Base-by-base conservation (phyloP, 345 rosid species). In the Euphorbia pulcherrima region DNA sequence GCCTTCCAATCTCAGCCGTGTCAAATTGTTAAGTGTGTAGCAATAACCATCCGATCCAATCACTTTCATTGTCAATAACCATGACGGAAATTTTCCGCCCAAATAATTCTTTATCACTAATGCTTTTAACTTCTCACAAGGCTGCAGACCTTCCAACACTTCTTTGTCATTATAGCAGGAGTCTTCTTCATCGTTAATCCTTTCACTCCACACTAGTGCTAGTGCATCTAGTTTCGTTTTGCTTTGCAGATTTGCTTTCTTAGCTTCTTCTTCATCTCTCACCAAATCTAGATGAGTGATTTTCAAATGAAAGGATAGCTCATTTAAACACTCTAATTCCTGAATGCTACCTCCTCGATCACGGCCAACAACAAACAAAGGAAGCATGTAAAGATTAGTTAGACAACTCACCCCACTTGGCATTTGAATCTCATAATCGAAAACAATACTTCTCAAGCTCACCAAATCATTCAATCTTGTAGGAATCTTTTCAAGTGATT, bases 101-200 rank as follows among this genome's bases (percentile, higher is more conserved):
- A 2, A 2, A 27, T 60, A 71, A 23, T 44, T 48, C 33, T 37
- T 23, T 33, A 74, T 59, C 17, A 23, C 52, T 51, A 60, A 35
- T 23, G 52, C 57, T 59, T 65, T 20, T 18, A 53, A 10, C 12
- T 12, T 10, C 17, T 7, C 29, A 16, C 24, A 71, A 75, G 75
- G 75, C n/a, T 60, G 50, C 28, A 75, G 61, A 46, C 71, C 66
- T 60, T 65, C 57, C 12, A 73, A 24, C n/a, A 73, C 77, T 39
- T 52, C 64, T 30, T 62, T 53, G 20, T 52, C 55, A 46, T 72
- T 33, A 33, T 33, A 33, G 37, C 37, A 33, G 4, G 7, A 33
- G 37, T 33, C 37, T 33, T 33, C 37, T 33, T 33, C 7, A 33
- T 33, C 37, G 37, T 33, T 2, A 7, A 23, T 3, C 13, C 59